Conservation (phyloP, 148 eudicot species). For the Rheum nobile region DNA sequence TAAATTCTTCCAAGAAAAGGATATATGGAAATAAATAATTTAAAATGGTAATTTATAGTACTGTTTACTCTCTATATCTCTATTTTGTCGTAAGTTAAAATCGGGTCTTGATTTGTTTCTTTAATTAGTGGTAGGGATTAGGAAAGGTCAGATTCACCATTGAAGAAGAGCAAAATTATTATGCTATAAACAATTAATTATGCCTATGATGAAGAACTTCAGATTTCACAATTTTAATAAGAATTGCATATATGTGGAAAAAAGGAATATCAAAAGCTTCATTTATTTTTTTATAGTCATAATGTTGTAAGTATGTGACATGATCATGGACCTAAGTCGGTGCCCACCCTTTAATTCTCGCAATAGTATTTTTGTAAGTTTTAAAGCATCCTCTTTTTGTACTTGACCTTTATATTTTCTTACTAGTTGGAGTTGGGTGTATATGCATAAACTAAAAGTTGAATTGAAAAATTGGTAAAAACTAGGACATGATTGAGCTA, state of each 20-base stretch:
- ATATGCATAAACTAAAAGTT: background rate
- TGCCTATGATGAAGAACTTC: background rate
- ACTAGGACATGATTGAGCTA: constrained; percentile 66
- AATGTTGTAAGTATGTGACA: background rate
- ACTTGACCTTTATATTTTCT: background rate
- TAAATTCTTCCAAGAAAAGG: background rate
- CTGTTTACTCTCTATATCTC: background rate
- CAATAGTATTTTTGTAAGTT: background rate
- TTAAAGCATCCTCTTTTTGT: background rate
- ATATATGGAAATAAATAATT: too few species aligned
- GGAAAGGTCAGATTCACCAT: background rate
- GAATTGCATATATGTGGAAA: too few species aligned
- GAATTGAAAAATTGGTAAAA: background rate
- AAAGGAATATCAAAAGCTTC: too few species aligned
- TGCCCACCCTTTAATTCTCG: too few species aligned
- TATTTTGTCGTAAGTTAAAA: background rate
- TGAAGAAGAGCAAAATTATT: background rate
- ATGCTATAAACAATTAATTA: background rate
- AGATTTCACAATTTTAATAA: background rate
- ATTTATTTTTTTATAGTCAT: background rate
- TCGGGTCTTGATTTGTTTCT: background rate
- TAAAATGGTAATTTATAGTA: background rate
- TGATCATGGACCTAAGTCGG: too few species aligned
- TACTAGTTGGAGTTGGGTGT: background rate
- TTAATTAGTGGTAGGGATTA: background rate